These are phyloP conservation scores for Boletus huronensis DNA, from an alignment of 768 basidiomycete genomes.

Conservation along the genomic window DNA sequence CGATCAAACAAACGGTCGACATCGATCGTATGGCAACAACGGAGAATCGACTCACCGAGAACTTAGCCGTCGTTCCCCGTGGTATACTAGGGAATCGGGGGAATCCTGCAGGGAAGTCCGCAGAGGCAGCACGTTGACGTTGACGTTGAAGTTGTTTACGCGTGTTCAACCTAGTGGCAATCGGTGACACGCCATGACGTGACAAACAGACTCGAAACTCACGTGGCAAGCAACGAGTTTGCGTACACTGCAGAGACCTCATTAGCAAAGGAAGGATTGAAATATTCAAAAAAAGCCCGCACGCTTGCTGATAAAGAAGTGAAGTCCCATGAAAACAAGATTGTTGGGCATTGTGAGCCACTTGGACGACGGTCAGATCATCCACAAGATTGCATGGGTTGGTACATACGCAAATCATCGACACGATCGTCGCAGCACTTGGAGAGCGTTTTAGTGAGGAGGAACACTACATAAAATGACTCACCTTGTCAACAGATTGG, in stretches of 20 bases:
- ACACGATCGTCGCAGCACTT: slow-evolving; percentile 41
- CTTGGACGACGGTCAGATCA: slow-evolving; percentile 16
- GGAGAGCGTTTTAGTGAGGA: background rate
- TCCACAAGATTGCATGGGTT: background rate
- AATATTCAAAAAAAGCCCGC: slow-evolving; percentile 6
- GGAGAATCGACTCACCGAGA: slow-evolving; percentile 11
- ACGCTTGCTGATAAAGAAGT: slow-evolving; percentile 54
- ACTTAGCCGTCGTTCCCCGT: slow-evolving; percentile 2
- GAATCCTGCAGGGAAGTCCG: slow-evolving; percentile 26
- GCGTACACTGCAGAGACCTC: slow-evolving; percentile 39
- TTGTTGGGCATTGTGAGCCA: slow-evolving; percentile 48
- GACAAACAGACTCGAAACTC: background rate
- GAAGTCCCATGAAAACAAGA: slow-evolving; percentile 50
- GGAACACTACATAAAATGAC: background rate
- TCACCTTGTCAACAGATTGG: slow-evolving; percentile 47
- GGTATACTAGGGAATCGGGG: slow-evolving; percentile 25
- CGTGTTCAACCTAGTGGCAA: slow-evolving; percentile 33
- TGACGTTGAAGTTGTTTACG: slow-evolving; percentile 32
- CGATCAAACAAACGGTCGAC: background rate
- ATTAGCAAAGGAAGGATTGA: background rate
- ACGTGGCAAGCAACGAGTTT: slow-evolving; percentile 48
- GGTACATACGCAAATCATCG: slow-evolving; percentile 41
- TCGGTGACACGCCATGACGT: background rate
- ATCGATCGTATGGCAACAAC: background rate
- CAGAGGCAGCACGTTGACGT: slow-evolving; percentile 29